Conservation (phyloP, 805 yeast species). For the Candida jianshihensis region DNA sequence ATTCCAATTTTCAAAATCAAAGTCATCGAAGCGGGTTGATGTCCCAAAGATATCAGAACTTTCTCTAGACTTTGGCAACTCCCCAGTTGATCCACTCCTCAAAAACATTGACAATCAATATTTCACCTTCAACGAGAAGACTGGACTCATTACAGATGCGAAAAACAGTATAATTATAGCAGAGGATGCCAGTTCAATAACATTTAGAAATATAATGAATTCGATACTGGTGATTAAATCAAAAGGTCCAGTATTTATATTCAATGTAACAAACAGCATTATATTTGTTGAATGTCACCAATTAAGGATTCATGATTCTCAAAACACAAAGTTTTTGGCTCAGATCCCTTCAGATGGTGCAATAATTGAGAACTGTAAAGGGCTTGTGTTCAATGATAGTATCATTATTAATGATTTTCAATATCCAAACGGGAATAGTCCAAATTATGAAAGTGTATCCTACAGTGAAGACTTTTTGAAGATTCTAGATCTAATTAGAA, state of each 20-base stretch:
- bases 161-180: slow-evolving; percentile 6
- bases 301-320: slow-evolving; percentile 15
- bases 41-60: not conserved
- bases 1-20: slow-evolving; percentile 4
- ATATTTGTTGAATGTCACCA: slow-evolving; percentile 18
- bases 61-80: not conserved
- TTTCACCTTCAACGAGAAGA: not conserved
- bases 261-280: slow-evolving; percentile 5
- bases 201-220: slow-evolving; percentile 7
- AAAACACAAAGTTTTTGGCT: slow-evolving; percentile 4
- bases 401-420: slow-evolving; percentile 18
- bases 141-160: slow-evolving; percentile 5
- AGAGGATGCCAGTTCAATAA: slow-evolving; percentile 6
- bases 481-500: not conserved
- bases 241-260: slow-evolving; percentile 14
- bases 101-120: not conserved
- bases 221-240: slow-evolving; percentile 9
- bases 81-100: not conserved
- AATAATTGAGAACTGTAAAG: slow-evolving; percentile 16
- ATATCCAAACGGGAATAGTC: slow-evolving; percentile 17
- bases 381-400: slow-evolving; percentile 7
- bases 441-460: slow-evolving; percentile 3
- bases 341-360: slow-evolving; percentile 7
- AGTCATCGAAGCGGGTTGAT: too few relatives aligned
- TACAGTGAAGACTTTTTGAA: not conserved